Base-by-base conservation (phyloP, 768 basidiomycete species). In the Rhizopogon sp. region DNA sequence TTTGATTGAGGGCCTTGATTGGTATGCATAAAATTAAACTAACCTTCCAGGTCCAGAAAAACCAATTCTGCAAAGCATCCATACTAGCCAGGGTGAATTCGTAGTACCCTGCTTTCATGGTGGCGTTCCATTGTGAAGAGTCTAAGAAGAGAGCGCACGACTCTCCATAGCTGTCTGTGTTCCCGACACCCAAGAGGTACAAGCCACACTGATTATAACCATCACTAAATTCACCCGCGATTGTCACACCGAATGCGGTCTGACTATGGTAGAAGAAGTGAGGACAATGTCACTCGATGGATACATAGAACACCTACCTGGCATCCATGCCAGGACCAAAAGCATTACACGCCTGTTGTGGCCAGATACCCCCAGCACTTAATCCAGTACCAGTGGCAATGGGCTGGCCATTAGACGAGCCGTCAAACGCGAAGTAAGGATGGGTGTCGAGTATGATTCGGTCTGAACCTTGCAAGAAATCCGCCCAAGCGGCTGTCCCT, bases 11-110 rank as follows among this genome's bases (percentile, higher is more conserved):
- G 39, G 39, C n/a, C 8, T 13, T 37, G 5, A 31, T 25, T 40
- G 39, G 40, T 14, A 16, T 56, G 42, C 28, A 28, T 17, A 58
- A 62, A 37, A 8, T 20, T 11, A 20, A 13, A 58, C 57, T n/a
- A 43, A 79, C 79, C 78, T 86, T 88, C 88, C 87, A 88, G 7
- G 85, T 88, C 88, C 87, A 90, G 76, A 79, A 89, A 72, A 84
- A 88, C 75, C 76, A 86, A 63, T 87, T 77, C 59, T 79, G 76
- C 57, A 85, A 71, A 2, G 84, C 80, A 56, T 88, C 86, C 85
- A 88, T 88, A 55, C 76, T 75, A 20, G 80, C 76, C 61, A 78
- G 67, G 6, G 77, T 73, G 59, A 83, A 80, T 59, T 74, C 66
- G 68, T 69, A 71, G 22, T 87, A 63, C 11, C 82, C 82, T 6